Base-by-base conservation (phyloP, 2,329 filamentous ascomycete genomes). In the Colletotrichum musicola region DNA sequence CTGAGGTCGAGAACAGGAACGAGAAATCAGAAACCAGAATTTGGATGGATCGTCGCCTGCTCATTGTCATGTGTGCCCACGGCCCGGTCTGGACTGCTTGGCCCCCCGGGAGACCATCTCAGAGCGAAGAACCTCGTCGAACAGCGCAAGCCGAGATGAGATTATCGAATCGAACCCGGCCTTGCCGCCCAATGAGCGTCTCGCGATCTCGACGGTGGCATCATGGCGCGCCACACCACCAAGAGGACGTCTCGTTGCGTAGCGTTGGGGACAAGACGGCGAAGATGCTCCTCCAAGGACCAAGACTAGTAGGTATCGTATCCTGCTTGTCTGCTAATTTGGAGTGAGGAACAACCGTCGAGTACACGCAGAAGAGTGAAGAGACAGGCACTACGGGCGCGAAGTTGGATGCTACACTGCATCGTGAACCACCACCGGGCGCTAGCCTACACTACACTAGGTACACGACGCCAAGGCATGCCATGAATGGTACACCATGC, bases 391-490 rank as follows among this genome's bases (percentile, higher is more conserved):
- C 44, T 18, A 42, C 51, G n/a, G 27, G 47, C 49, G 44, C 42
- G 18, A 51, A 46, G 40, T 30, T 40, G 25, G 58, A 57, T 69
- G 66, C 66, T 63, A 54, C 62, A 71, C 66, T 54, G 54, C 65
- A 66, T 67, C 59, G 60, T 58, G 59, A 67, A 58, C 58, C 57
- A 56, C 30, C 30, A 35, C 30, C 59, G 64, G 64, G 64, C 59
- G 42, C 68, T 60, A 35, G 30, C 30, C 30, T 35, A 35, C 30
- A 35, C 7, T 10, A 35, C 30, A 10, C 30, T 35, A 35, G 30
- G 30, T 3, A 35, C 30, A 35, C 30, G 9, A 35, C 30, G 12
- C 30, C 30, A 35, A 35, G 22, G 22, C 22, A 25, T 25, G 22
- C 22, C 22, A 4, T 25, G 3, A 25, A 25, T 25, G 22, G 22